phyloP scores from a whole-genome alignment of 352 stramenopile genomes.

The Globisporangium middletonii region DNA sequence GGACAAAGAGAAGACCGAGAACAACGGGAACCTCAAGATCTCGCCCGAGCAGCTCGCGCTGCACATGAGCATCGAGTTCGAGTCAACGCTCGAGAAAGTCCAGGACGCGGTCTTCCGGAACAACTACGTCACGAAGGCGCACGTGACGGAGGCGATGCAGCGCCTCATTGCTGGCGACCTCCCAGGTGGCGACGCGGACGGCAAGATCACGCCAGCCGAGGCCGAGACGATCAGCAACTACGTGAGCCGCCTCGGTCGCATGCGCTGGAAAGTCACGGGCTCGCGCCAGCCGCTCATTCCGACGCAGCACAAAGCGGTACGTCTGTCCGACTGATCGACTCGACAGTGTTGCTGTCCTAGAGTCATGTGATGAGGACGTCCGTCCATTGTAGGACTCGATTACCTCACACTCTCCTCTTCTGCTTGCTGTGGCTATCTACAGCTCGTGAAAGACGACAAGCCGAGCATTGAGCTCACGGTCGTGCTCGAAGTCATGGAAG shows the following conservation, averaged over 20 bases:
- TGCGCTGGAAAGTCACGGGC: conserved; percentile 77
- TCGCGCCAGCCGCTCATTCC: conserved; percentile 68
- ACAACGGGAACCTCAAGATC: conserved; percentile 39
- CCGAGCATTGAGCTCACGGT: conserved; percentile 50
- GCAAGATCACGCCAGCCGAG: conserved; percentile 55
- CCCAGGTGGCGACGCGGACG: conserved; percentile 34
- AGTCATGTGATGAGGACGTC: not conserved
- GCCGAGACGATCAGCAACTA: conserved; percentile 68
- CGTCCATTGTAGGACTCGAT: conserved; percentile 2
- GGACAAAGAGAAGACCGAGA: conserved; percentile 35
- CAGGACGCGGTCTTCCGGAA: conserved; percentile 82
- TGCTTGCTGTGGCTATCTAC: not conserved
- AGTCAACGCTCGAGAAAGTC: conserved; percentile 72
- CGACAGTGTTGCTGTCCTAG: not conserved
- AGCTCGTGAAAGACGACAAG: conserved; percentile 55
- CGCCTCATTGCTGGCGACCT: conserved; percentile 50
- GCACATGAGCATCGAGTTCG: conserved; percentile 80
- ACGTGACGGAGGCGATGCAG: conserved; percentile 69
- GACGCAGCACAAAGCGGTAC: conserved; percentile 32
- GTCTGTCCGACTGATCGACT: not conserved
- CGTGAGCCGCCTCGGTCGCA: conserved; percentile 57
- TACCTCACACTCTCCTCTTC: not conserved
- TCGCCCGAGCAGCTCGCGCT: conserved; percentile 67
- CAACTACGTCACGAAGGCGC: conserved; percentile 75
- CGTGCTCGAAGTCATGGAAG: conserved; percentile 61